Percentiles rank a stretch among this genome's conserved stretches.
Evolutionary conservation across 1,284 basidiomycete genomes (phyloP).

Genomic region (Puccinia triticina): DNA sequence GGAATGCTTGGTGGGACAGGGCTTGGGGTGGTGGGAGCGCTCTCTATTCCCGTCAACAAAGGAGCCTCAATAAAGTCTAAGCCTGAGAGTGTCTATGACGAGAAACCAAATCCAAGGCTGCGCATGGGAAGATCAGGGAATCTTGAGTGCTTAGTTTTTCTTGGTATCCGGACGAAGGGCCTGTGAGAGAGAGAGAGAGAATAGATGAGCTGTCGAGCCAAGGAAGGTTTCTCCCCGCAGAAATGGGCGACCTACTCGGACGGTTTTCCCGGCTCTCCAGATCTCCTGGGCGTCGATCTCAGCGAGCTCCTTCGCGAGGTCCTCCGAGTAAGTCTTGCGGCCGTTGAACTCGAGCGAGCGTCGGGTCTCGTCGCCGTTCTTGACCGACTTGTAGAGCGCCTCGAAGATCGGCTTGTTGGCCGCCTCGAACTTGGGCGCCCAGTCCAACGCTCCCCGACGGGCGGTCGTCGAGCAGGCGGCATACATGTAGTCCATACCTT

Average conservation of each 20-base stretch:
- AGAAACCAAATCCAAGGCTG: too few relatives aligned
- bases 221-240: background rate
- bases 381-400: slow-evolving; percentile 87
- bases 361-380: slow-evolving; percentile 92
- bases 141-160: background rate
- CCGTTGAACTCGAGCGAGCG: slow-evolving; percentile 96
- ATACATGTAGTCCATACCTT: slow-evolving; percentile 99
- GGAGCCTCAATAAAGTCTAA: too few relatives aligned
- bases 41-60: too few relatives aligned
- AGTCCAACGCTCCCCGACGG: slow-evolving; percentile 84
- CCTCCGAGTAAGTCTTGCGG: slow-evolving; percentile 87
- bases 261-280: slow-evolving; percentile 82
- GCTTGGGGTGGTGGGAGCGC: too few relatives aligned
- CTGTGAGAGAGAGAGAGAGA: background rate
- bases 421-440: slow-evolving; percentile 93
- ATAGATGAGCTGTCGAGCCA: background rate
- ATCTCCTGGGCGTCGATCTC: slow-evolving; percentile 98
- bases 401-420: slow-evolving; percentile 93
- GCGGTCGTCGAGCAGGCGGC: slow-evolving; percentile 95
- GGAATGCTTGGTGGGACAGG: too few relatives aligned
- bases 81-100: too few relatives aligned
- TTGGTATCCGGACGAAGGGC: slow-evolving; percentile 14
- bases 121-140: background rate
- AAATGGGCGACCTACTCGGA: slow-evolving; percentile 56
- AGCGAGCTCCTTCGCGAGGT: slow-evolving; percentile 88